Evolutionary conservation across 257 asterid genomes (phyloP), one percentile per base, ranked within the genome.

Genomic region (Anisodus tanguticus): DNA sequence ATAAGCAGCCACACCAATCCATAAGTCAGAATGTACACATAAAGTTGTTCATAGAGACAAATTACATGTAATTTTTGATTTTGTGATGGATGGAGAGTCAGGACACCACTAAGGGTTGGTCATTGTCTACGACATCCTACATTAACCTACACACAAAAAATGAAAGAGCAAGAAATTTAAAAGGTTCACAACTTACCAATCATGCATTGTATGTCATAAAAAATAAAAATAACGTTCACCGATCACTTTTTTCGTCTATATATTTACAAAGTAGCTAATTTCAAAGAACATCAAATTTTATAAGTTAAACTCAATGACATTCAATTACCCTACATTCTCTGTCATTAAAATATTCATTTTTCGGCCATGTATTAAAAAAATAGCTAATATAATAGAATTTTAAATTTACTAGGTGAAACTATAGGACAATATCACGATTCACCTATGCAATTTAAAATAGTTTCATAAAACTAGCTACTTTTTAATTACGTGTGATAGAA

Each of bases 101-200:
- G 26, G n/a, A 74, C 63, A 26, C 83, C 83, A 74, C 86, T 74
- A 83, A 60, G 17, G 1, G 45, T 49, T 37, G 83, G 77, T 83
- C 83, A 79, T 59, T 41, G 81, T 53, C 64, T 74, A 43, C n/a
- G n/a, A n/a, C n/a, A n/a, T n/a, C n/a, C 72, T 79, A 8, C 69
- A 72, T 83, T 37, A 66, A 49, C 63, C 7, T 83, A 69, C 49
- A 39, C 69, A 16, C n/a, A 69, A 39, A 69, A n/a, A 58, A 31
- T 5, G 22, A 82, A 35, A 26, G 41, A 81, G 7, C 0, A 63
- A 64, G 2, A 11, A 58, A 6, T 49, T 26, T 2, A 15, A 74
- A 43, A 49, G 37, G 7, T 6, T 69, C 26, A 69, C 54, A 41
- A 41, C 3, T 69, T 69, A 64, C 17, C 70, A 41, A 64, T 8